Evolutionary conservation across 768 basidiomycete genomes (phyloP).

Genomic region (Mycena belliarum): DNA sequence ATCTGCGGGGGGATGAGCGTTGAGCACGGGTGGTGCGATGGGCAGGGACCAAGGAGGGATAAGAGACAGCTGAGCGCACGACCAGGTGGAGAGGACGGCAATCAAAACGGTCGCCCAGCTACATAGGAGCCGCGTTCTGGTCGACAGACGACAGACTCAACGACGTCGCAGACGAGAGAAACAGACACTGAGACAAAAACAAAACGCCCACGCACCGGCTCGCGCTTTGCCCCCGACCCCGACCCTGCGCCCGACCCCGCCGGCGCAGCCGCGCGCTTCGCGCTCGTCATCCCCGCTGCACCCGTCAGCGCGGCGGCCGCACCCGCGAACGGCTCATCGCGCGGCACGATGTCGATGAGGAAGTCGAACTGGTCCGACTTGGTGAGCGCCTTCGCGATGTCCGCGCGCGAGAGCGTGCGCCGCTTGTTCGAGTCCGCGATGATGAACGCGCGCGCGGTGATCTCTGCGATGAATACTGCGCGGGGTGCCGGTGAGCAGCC

Average conservation of each 20-base stretch:
- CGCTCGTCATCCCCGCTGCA: no score
- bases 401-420: conserved; percentile 89
- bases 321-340: conserved; percentile 58
- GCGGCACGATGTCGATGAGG: conserved; percentile 91
- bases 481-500: neutral
- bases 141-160: neutral
- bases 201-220: conserved; percentile 15
- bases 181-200: neutral
- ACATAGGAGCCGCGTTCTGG: no score
- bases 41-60: neutral
- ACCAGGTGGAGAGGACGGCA: no score
- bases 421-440: conserved; percentile 95
- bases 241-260: neutral
- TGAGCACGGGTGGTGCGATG: neutral
- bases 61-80: no score
- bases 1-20: neutral
- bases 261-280: no score
- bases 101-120: no score
- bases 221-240: conserved; percentile 11
- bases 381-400: conserved; percentile 89
- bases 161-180: no score
- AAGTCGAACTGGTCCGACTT: conserved; percentile 98
- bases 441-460: conserved; percentile 93
- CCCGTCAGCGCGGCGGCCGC: neutral
- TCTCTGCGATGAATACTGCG: conserved; percentile 94